Percentiles rank a stretch among this genome's conserved stretches.
phyloP scores from a whole-genome alignment of 257 asterid species.

The Ocimum tenuiflorum region DNA sequence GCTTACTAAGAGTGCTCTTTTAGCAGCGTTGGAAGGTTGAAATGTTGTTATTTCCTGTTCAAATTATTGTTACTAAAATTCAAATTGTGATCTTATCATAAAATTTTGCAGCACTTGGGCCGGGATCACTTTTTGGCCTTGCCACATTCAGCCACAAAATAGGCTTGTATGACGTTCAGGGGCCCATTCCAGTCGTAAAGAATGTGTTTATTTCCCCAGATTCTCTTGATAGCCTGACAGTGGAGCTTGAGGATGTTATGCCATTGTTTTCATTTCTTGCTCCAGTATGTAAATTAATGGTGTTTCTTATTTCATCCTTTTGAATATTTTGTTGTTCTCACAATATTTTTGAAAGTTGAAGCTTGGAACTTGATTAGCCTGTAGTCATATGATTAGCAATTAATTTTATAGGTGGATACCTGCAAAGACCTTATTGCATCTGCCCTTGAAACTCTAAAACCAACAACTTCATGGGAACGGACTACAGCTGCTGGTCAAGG shows the following conservation, averaged over 20 bases:
- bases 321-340: slow-evolving; percentile 2
- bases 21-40: slow-evolving; percentile 98
- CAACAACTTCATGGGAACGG: slow-evolving; percentile 93
- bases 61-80: slow-evolving; percentile 6
- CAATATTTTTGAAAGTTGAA: background rate
- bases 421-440: slow-evolving; percentile 82
- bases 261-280: slow-evolving; percentile 92
- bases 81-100: slow-evolving; percentile 18
- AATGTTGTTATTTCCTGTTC: slow-evolving; percentile 16
- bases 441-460: slow-evolving; percentile 85
- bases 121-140: slow-evolving; percentile 96
- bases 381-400: slow-evolving; percentile 16
- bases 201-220: slow-evolving; percentile 86
- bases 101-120: slow-evolving; percentile 66
- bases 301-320: slow-evolving; percentile 14
- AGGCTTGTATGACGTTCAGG: slow-evolving; percentile 95
- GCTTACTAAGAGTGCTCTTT: slow-evolving; percentile 89
- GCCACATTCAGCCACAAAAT: slow-evolving; percentile 96
- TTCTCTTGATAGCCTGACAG: slow-evolving; percentile 48
- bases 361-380: slow-evolving; percentile 10
- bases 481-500: slow-evolving; percentile 86
- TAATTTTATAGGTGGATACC: slow-evolving; percentile 64
- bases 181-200: slow-evolving; percentile 95
- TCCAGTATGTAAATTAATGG: slow-evolving; percentile 51
- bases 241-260: slow-evolving; percentile 96